phyloP scores from a whole-genome alignment of 2,329 filamentous ascomycete genomes.

The Fusarium torreyae region DNA sequence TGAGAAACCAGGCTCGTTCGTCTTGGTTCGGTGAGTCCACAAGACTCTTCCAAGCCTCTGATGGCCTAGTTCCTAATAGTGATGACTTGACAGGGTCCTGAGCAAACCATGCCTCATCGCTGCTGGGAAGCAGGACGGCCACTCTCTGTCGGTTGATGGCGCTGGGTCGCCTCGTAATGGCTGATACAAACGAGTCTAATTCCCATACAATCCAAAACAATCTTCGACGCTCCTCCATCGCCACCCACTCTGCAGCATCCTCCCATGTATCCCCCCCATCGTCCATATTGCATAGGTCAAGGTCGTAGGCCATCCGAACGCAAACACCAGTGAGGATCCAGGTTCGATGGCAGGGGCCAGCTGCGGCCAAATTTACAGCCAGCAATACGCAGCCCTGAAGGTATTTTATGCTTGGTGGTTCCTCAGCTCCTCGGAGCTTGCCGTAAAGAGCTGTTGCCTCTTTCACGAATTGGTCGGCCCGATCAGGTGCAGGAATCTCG shows the following conservation, averaged over 20 bases:
- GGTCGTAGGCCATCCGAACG: constrained; percentile 11
- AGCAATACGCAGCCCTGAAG: constrained; percentile 14
- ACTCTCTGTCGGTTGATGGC: constrained; percentile 5
- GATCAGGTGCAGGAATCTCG: neutral
- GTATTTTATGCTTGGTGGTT: neutral
- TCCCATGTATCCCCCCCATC: neutral
- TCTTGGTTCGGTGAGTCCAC: constrained; percentile 12
- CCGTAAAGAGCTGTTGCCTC: neutral
- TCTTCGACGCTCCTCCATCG: too few relatives aligned
- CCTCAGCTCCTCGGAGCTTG: neutral
- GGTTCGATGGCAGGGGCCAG: neutral
- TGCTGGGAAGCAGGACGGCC: constrained; percentile 4
- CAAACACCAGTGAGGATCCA: constrained; percentile 13
- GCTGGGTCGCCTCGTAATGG: constrained; percentile 7
- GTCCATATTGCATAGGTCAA: constrained; percentile 13
- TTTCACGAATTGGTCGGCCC: constrained; percentile 2
- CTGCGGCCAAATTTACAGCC: constrained; percentile 3
- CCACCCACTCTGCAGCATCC: too few relatives aligned
- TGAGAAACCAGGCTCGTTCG: constrained; percentile 12
- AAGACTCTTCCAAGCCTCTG: constrained; percentile 10
- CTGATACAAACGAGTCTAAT: constrained; percentile 2
- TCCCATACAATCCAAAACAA: too few relatives aligned
- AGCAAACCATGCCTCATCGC: constrained; percentile 12
- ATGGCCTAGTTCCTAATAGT: constrained; percentile 2
- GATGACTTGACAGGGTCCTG: constrained; percentile 7